phyloP scores from a whole-genome alignment of 768 basidiomycete genomes.

The Erythrobasidium yunnanense region DNA sequence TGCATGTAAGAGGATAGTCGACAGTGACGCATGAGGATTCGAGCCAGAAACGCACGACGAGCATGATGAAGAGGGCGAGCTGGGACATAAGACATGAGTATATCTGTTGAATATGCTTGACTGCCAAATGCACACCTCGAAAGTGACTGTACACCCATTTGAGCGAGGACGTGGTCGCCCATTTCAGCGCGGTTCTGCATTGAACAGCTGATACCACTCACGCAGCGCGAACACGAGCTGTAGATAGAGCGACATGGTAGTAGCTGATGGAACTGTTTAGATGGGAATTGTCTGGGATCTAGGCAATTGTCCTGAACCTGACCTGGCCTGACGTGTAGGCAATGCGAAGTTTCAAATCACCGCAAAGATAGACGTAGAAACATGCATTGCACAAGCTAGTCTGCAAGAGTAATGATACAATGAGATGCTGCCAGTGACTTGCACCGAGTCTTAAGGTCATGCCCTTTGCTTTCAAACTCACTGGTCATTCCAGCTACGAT shows the following conservation, averaged over 20 bases:
- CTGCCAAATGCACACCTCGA: neutral
- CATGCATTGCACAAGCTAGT: too few relatives aligned
- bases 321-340: neutral
- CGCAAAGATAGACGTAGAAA: too few relatives aligned
- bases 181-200: too few relatives aligned
- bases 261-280: neutral
- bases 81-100: neutral
- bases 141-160: slow-evolving; percentile 12
- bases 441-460: too few relatives aligned
- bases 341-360: too few relatives aligned
- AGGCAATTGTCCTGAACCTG: neutral
- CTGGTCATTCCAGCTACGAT: neutral
- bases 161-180: neutral
- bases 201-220: neutral
- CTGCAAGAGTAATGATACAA: too few relatives aligned
- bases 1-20: neutral
- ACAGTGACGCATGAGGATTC: neutral
- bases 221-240: slow-evolving; percentile 25
- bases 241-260: slow-evolving; percentile 21
- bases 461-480: neutral
- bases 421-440: too few relatives aligned
- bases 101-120: neutral
- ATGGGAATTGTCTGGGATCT: neutral
- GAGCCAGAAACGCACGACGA: slow-evolving; percentile 14
- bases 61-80: slow-evolving; percentile 26